phyloP scores from a whole-genome alignment of 768 basidiomycete species.

The Mycena metata region DNA sequence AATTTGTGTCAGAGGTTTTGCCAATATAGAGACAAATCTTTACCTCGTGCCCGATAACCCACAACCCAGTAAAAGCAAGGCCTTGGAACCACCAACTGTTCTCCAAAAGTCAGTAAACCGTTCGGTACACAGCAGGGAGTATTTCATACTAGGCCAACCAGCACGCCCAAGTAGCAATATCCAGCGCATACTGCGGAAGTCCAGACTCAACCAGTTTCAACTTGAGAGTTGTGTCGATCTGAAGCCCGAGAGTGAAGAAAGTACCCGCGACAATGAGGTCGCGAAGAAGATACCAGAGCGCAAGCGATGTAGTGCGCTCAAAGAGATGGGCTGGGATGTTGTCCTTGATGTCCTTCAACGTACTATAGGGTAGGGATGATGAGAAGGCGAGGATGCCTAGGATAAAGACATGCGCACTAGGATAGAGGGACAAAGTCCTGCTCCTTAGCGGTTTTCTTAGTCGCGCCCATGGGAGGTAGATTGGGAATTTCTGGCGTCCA shows the following conservation, averaged over 20 bases:
- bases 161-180: background rate
- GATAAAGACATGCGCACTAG: no score
- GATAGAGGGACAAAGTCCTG: no score
- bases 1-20: background rate
- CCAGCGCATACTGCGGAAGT: background rate
- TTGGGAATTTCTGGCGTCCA: no score
- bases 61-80: constrained; percentile 1
- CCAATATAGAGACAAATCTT: background rate
- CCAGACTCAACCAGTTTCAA: background rate
- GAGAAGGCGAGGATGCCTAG: no score
- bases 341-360: background rate
- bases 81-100: constrained; percentile 13
- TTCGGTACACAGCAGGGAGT: no score
- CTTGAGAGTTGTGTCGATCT: constrained; percentile 7
- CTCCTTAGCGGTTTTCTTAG: no score
- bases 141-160: constrained; percentile 1
- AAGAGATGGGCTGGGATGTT: background rate
- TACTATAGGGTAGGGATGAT: no score
- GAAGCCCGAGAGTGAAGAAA: background rate
- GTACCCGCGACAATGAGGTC: background rate
- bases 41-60: constrained; percentile 15
- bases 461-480: no score
- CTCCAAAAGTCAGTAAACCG: background rate
- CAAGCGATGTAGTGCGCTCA: background rate
- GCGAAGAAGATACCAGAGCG: background rate